A percentile compares a stretch with the other conserved stretches of the same genome.
Conservation (phyloP, 331 rosid species). For the Malus hybrid region DNA sequence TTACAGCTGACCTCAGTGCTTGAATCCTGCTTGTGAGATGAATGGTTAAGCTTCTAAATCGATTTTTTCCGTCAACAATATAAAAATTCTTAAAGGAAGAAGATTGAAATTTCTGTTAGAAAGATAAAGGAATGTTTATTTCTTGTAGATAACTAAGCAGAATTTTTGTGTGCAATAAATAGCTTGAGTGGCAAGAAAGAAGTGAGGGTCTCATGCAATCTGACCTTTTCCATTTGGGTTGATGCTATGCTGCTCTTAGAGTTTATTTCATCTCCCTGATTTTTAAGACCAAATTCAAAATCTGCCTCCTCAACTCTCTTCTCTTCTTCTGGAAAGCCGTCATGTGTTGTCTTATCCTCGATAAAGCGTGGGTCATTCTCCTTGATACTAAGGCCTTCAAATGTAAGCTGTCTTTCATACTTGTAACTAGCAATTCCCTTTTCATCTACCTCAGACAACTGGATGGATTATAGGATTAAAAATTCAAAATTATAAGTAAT, state of each 20-base stretch:
- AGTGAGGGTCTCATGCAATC: not conserved
- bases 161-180: not conserved
- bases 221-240: constrained; percentile 23
- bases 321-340: not conserved
- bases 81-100: not conserved
- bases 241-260: not conserved
- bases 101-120: not conserved
- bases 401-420: not conserved
- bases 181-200: not conserved
- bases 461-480: constrained; percentile 3
- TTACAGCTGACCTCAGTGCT: no score
- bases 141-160: not conserved
- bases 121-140: not conserved
- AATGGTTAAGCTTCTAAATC: not conserved
- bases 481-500: not conserved
- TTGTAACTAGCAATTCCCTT: not conserved
- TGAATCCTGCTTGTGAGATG: constrained; percentile 17
- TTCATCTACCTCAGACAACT: constrained; percentile 2
- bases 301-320: constrained; percentile 11
- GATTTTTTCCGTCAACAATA: not conserved
- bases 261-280: not conserved
- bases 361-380: not conserved
- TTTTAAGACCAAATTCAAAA: not conserved
- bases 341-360: not conserved
- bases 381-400: not conserved